These are phyloP conservation scores for Hevea brasiliensis DNA, from an alignment of 345 rosid genomes.

Conservation along the genomic window DNA sequence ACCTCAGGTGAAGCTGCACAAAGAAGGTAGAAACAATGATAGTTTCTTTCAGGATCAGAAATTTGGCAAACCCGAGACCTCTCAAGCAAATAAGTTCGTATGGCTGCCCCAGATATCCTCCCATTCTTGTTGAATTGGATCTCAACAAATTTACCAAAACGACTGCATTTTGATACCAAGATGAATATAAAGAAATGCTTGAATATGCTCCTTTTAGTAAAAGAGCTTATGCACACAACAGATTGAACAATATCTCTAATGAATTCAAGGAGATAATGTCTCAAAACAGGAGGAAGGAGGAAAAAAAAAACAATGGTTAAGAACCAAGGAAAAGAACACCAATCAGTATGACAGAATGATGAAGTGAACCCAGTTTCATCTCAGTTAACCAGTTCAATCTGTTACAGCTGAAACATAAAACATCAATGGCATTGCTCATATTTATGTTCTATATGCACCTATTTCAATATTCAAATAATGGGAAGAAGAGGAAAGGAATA, in stretches of 20 bases:
- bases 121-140: slow-evolving; percentile 96
- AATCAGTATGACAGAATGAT: neutral
- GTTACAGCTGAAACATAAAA: neutral
- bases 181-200: slow-evolving; percentile 18
- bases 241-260: neutral
- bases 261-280: neutral
- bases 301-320: neutral
- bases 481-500: neutral
- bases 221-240: slow-evolving; percentile 16
- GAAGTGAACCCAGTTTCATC: neutral
- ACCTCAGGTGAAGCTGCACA: slow-evolving; percentile 99
- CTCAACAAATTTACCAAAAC: slow-evolving; percentile 99
- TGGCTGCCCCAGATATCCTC: slow-evolving; percentile 98
- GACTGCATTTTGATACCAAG: slow-evolving; percentile 55
- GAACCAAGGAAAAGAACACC: neutral
- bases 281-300: neutral
- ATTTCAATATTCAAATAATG: neutral
- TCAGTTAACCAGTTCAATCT: neutral
- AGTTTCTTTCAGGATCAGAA: slow-evolving; percentile 97
- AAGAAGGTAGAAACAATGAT: slow-evolving; percentile 93
- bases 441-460: slow-evolving; percentile 1
- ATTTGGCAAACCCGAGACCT: slow-evolving; percentile 99
- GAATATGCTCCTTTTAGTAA: slow-evolving; percentile 4
- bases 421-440: neutral
- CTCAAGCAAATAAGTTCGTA: slow-evolving; percentile 92